Evolutionary conservation across 2,329 filamentous ascomycete genomes (phyloP), one percentile per base, ranked within the genome.

Genomic region (Phaeoacremonium minimum): DNA sequence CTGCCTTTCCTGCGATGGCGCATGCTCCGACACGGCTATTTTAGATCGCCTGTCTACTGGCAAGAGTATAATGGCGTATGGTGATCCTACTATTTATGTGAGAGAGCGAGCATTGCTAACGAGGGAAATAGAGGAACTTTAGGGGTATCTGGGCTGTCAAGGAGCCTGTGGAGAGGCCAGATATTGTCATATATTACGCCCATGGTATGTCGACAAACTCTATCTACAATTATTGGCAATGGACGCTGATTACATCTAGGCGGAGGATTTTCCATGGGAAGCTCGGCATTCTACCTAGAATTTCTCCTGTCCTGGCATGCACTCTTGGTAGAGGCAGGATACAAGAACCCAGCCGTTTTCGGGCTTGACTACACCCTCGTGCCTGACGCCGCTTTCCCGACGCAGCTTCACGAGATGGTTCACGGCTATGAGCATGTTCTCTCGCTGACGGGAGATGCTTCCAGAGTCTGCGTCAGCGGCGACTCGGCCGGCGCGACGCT

Each of bases 231-330:
- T n/a, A n/a, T n/a, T n/a, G n/a, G n/a, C n/a, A n/a, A n/a, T 9
- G 4, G 44, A 34, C 19, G 9, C 26, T 29, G 28, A n/a, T 19
- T 4, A 19, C 8, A 9, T 14, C 5, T 40, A 85, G 80, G 85
- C 13, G 88, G 88, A 15, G 88, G 88, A 1, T 93, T 94, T 56
- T 77, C 79, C 6, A 86, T 94, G 81, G 88, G 87, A 4, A 88
- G 85, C 11, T 69, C 75, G 14, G 85, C 85, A 62, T 94, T 94
- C 58, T 94, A 94, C 56, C 74, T 90, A 22, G 88, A 94, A 51
- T 93, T 91, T 47, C 69, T 94, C 4, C 65, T 91, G 36, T 75
- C 79, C 7, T 88, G 83, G 82, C 64, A 86, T 11, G 67, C 71
- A 30, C 63, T 88, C 14, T 68, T 94, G 28, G 69, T 77, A 37